Conservation (phyloP, 2,329 filamentous ascomycete species). For the Pseudofabraea citricarpa region DNA sequence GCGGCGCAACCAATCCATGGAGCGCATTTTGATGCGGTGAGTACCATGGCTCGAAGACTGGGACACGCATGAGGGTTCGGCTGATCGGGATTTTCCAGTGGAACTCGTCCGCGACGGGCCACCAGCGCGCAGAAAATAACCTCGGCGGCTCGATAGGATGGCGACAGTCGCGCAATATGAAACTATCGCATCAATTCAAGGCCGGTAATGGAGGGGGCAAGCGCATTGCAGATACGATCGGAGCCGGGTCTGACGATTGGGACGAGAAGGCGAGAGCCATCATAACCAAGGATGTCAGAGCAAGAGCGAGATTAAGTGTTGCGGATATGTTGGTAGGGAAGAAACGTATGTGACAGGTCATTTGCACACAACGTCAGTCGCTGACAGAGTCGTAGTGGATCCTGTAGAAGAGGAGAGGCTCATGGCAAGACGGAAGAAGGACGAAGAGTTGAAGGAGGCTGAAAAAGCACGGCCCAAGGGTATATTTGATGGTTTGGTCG, state of each 20-base stretch:
- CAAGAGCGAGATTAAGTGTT: slow-evolving; percentile 35
- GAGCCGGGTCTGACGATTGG: slow-evolving; percentile 55
- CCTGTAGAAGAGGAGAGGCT: slow-evolving; percentile 15
- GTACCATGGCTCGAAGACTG: neutral
- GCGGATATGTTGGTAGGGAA: slow-evolving; percentile 47
- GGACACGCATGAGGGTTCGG: too few species aligned
- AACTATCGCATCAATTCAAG: slow-evolving; percentile 66
- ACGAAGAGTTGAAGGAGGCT: slow-evolving; percentile 45
- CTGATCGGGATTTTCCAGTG: slow-evolving; percentile 31
- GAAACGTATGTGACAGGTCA: slow-evolving; percentile 28
- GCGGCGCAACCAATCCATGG: slow-evolving; percentile 33
- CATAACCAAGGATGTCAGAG: slow-evolving; percentile 35
- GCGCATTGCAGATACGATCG: slow-evolving; percentile 60
- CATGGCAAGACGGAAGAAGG: slow-evolving; percentile 35
- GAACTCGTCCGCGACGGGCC: slow-evolving; percentile 71
- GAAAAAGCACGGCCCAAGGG: slow-evolving; percentile 19
- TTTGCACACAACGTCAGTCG: slow-evolving; percentile 10
- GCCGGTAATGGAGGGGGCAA: slow-evolving; percentile 51
- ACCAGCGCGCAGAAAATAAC: slow-evolving; percentile 69
- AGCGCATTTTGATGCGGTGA: slow-evolving; percentile 48
- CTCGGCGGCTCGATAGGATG: slow-evolving; percentile 61
- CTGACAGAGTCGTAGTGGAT: slow-evolving; percentile 10
- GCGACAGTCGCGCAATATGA: slow-evolving; percentile 64
- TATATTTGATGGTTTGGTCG: slow-evolving; percentile 66
- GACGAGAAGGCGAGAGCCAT: slow-evolving; percentile 39